A percentile compares a stretch with the other conserved stretches of the same genome.
Conservation (phyloP, 139 green algal genomes). For the Trebouxia sp. region DNA sequence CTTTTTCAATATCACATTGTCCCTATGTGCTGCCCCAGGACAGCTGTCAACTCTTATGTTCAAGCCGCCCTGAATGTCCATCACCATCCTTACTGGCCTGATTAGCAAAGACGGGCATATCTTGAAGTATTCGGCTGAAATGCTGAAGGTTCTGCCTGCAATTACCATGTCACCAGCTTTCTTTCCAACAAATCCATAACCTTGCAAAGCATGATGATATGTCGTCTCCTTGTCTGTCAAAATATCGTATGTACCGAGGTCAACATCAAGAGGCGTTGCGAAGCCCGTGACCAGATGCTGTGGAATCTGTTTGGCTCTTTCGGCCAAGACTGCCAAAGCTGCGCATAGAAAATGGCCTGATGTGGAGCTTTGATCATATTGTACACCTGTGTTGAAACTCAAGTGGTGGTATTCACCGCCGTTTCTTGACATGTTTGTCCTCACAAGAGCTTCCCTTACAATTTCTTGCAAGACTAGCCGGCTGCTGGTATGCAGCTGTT, state of each 20-base stretch:
- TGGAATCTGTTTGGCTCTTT: not conserved
- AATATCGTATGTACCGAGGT: slow-evolving; percentile 12
- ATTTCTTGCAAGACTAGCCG: slow-evolving; percentile 7
- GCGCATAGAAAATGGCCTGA: not conserved
- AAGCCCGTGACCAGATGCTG: not conserved
- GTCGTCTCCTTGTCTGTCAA: not conserved
- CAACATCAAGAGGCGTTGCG: slow-evolving; percentile 1
- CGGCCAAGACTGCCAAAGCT: not conserved
- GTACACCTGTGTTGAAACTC: not conserved
- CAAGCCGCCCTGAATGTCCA: not conserved
- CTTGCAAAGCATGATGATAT: not conserved
- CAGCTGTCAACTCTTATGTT: not conserved
- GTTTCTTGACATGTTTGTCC: not conserved
- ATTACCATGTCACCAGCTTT: slow-evolving; percentile 6
- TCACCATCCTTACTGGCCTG: not conserved
- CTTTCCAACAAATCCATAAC: slow-evolving; percentile 3
- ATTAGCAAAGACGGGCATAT: not conserved
- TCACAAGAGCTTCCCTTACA: not conserved
- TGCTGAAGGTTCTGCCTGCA: slow-evolving; percentile 8
- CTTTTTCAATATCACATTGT: not conserved
- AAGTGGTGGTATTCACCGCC: not conserved
- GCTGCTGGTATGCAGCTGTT: not conserved
- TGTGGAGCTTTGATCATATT: not conserved
- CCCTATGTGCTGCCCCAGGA: not conserved
- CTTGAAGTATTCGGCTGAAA: slow-evolving; percentile 4